Percentiles rank a stretch among this genome's conserved stretches.
phyloP scores from a whole-genome alignment of 2,329 filamentous ascomycete species.

The Epichloe gansuensis region DNA sequence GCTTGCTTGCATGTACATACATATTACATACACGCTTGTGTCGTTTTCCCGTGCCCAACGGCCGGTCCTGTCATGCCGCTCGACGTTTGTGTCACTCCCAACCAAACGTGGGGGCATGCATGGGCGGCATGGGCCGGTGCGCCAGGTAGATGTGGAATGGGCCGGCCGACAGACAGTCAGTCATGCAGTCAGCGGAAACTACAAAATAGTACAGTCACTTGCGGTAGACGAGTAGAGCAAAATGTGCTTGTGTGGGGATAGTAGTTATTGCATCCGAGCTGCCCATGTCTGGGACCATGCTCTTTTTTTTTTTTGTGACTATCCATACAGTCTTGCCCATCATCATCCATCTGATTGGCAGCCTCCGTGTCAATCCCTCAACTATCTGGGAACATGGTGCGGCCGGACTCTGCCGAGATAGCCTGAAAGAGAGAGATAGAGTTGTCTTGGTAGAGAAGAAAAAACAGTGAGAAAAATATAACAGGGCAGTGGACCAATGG shows the following conservation, averaged over 20 bases:
- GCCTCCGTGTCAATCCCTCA: neutral
- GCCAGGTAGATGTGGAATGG: too few relatives aligned
- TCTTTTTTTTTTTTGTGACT: neutral
- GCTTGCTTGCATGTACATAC: neutral
- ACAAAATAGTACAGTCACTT: neutral
- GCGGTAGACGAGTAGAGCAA: neutral
- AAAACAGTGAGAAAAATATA: neutral
- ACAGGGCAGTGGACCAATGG: neutral
- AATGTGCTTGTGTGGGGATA: neutral
- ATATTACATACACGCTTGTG: neutral
- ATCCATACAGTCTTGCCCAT: neutral
- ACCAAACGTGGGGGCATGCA: neutral
- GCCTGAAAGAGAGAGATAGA: neutral
- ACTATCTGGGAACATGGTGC: neutral
- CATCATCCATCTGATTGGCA: constrained; percentile 6
- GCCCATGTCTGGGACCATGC: neutral
- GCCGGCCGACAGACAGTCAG: too few relatives aligned
- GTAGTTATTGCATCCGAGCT: neutral
- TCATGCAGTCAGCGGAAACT: too few relatives aligned
- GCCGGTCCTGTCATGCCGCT: neutral
- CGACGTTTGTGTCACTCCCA: neutral
- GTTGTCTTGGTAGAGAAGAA: neutral
- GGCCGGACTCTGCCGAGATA: neutral
- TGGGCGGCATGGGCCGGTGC: too few relatives aligned
- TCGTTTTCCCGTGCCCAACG: neutral